Evolutionary conservation across 768 basidiomycete genomes (phyloP).

Genomic region (Holtermanniella nyarrowii): DNA sequence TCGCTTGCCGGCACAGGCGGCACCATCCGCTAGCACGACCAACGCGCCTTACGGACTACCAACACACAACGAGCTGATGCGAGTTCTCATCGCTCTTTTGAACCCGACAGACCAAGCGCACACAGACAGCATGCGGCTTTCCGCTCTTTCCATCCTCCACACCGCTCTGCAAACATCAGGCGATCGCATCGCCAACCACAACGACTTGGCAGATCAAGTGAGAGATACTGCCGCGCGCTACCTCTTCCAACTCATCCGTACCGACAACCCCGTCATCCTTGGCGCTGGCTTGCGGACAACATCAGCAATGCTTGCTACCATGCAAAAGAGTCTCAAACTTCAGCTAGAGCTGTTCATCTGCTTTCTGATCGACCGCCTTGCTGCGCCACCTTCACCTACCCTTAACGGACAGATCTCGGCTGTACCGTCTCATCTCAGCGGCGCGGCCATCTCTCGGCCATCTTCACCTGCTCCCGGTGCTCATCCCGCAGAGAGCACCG

Average conservation of each 20-base stretch:
- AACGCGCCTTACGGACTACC: constrained; percentile 67
- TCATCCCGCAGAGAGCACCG: constrained; percentile 36
- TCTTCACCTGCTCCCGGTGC: constrained; percentile 45
- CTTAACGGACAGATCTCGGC: neutral
- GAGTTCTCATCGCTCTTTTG: constrained; percentile 87
- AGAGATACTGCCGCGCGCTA: constrained; percentile 89
- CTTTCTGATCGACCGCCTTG: constrained; percentile 83
- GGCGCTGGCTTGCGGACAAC: constrained; percentile 73
- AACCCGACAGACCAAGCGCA: constrained; percentile 91
- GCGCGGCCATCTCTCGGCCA: constrained; percentile 16
- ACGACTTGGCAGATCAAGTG: constrained; percentile 64
- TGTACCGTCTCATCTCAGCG: constrained; percentile 23
- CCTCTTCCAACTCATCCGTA: constrained; percentile 89
- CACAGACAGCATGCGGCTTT: constrained; percentile 87
- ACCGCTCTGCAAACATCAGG: constrained; percentile 79
- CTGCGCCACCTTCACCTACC: constrained; percentile 43
- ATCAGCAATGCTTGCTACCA: constrained; percentile 76
- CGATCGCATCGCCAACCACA: constrained; percentile 59
- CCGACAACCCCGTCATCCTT: constrained; percentile 70
- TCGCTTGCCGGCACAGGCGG: constrained; percentile 46
- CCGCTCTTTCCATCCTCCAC: constrained; percentile 77
- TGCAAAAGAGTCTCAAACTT: constrained; percentile 74
- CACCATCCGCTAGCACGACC: neutral
- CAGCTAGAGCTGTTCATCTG: constrained; percentile 92
- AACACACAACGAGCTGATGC: constrained; percentile 80